Evolutionary conservation across 2,329 filamentous ascomycete species (phyloP), one percentile per base, ranked within the genome.

Genomic region (Trichoderma lentiforme): DNA sequence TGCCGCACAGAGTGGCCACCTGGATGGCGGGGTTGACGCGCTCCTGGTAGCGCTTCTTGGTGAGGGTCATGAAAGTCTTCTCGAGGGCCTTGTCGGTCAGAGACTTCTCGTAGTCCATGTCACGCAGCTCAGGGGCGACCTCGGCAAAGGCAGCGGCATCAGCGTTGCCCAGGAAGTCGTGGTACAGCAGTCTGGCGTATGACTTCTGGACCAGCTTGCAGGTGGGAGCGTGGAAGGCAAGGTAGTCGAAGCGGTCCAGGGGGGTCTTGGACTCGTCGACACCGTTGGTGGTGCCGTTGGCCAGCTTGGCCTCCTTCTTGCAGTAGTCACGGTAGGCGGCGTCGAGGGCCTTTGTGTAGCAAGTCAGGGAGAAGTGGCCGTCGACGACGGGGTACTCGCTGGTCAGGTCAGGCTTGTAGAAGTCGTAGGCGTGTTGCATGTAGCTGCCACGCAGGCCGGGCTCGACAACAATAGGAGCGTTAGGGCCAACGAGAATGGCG

Each of bases 151-250:
- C 86, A 61, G 90, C 83, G 81, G 87, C 85, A 74, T 89, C 86
- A 62, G 92, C 89, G 81, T 94, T 87, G 81, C 85, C 84, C 43
- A 95, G 87, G 86, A 92, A 96, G 84, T 96, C 93, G 81, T 95
- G 93, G 88, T 96, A 96, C 72, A 95, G 86, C 75, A 96, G 87
- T 76, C 93, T 92, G 73, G 89, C 93, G 80, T 94, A 96, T 21
- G 92, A 94, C 86, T 96, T 96, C 80, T 92, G 86, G 73, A 96
- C 93, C 72, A 94, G 87, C 86, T 96, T 96, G 91, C 93, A 96
- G 74, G 91, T 95, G 53, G 93, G 93, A 21, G 93, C 88, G 82
- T 96, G 93, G 90, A 95, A 96, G 73, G 90, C 83, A 80, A 96
- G 83, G 85, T 94, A 93, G 83, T 95, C 93, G 82, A 96, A 96